These are phyloP conservation scores for Sphagnum tenellum DNA, from an alignment of 225 moss, liverwort and hornwort species.

Conservation along the genomic window DNA sequence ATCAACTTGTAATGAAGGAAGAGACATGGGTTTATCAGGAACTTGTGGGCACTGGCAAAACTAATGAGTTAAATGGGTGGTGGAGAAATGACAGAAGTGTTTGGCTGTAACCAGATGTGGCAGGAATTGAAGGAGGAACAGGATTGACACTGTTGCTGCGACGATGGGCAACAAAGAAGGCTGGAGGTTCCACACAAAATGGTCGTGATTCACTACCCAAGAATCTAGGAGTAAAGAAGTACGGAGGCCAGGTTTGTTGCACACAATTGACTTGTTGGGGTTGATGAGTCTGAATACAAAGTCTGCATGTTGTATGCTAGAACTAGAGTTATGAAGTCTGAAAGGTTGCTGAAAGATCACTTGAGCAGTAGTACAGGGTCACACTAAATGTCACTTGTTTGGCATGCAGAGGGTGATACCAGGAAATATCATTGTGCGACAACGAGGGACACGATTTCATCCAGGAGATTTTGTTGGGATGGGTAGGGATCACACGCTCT, in stretches of 20 bases:
- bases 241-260: constrained; percentile 59
- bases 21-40: no score
- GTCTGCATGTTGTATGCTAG: no score
- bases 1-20: no score
- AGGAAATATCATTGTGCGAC: constrained; percentile 84
- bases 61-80: no score
- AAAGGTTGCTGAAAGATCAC: no score
- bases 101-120: constrained; percentile 32
- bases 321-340: no score
- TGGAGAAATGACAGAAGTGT: no score
- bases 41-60: no score
- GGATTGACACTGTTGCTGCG: constrained; percentile 37
- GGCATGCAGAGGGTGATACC: constrained; percentile 62
- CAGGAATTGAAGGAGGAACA: constrained; percentile 41
- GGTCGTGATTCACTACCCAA: constrained; percentile 77
- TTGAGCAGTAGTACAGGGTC: no score
- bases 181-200: constrained; percentile 84
- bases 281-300: no score
- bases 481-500: constrained; percentile 72
- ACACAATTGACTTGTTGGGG: no score
- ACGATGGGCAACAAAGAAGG: constrained; percentile 91
- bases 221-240: constrained; percentile 84
- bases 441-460: constrained; percentile 78
- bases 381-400: no score
- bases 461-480: constrained; percentile 74